phyloP scores from a whole-genome alignment of 352 stramenopile species.

The Aphanomyces invadans region DNA sequence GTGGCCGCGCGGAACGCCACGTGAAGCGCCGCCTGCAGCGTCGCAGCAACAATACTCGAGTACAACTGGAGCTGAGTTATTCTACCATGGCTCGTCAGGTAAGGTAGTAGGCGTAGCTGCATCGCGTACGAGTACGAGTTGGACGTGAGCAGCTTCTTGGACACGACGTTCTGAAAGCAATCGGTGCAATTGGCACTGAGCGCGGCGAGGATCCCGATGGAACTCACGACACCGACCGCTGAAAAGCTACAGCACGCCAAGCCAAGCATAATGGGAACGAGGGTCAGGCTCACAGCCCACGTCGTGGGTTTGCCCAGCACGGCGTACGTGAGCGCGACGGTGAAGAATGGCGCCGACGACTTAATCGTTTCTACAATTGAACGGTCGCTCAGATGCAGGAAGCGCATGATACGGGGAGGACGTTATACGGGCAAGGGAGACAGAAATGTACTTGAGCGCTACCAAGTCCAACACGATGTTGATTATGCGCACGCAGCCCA shows the following conservation, averaged over 20 bases:
- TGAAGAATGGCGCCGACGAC: constrained; percentile 87
- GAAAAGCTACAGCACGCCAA: constrained; percentile 80
- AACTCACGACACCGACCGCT: constrained; percentile 72
- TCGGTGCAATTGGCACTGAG: constrained; percentile 87
- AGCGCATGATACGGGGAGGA: too few species aligned
- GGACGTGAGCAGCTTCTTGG: constrained; percentile 76
- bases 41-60: constrained; percentile 76
- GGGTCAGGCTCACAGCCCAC: constrained; percentile 72
- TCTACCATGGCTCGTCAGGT: too few species aligned
- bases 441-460: constrained; percentile 86
- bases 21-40: constrained; percentile 79
- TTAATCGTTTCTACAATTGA: constrained; percentile 83
- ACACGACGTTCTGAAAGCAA: constrained; percentile 89
- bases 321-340: constrained; percentile 79
- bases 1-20: constrained; percentile 31
- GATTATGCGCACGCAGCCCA: constrained; percentile 74
- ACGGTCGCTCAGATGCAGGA: too few species aligned
- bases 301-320: constrained; percentile 76
- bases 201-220: constrained; percentile 82
- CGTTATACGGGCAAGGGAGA: constrained; percentile 79
- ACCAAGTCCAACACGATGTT: constrained; percentile 86
- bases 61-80: constrained; percentile 85
- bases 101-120: too few species aligned
- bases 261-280: constrained; percentile 81
- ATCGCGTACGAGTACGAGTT: constrained; percentile 65